Evolutionary conservation across 108 stramenopile genomes (phyloP), one percentile per base, ranked within the genome.

Genomic region (Epithemia pelagica): DNA sequence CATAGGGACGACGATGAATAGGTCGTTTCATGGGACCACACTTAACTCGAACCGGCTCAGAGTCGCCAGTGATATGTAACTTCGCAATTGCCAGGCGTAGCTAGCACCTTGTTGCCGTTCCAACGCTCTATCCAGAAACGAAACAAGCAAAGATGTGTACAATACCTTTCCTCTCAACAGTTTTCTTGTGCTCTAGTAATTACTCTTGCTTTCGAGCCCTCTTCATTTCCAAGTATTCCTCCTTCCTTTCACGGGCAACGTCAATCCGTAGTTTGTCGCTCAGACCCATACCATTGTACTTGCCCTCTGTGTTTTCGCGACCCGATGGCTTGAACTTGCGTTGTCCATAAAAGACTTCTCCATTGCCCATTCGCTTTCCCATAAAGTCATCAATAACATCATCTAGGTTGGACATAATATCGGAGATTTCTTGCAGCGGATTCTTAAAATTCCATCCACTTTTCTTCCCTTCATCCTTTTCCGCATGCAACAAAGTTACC

Each of bases 351-450:
- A 81, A 80, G 26, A 73, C 33, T 59, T 78, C 79, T 27, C 79
- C 79, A 37, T 83, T 83, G 33, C 79, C 83, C 86, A 87, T 84
- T 22, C 87, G 86, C 65, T 92, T 92, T 68, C 78, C 74, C 63
- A 88, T 80, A 67, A 92, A 92, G 64, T 92, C 90, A 66, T 92
- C 90, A 1, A 88, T 72, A 0, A 89, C 78, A 63, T 84, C 87
- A 62, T 91, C 90, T 28, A 88, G 66, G 55, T 79, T 86, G n/a
- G 31, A 23, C 23, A 82, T 46, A 61, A 82, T 69, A 51, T 70
- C 74, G 32, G 54, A 74, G 19, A 64, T 59, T 54, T 21, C 62
- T 60, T 28, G 52, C 52, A 59, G 68, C 52, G 46, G 59, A 51
- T 32, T 65, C 46, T 10, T 46, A 5, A 15, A 10, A 5, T 15